phyloP scores from a whole-genome alignment of 768 basidiomycete genomes.

The Termitomyces sp. region DNA sequence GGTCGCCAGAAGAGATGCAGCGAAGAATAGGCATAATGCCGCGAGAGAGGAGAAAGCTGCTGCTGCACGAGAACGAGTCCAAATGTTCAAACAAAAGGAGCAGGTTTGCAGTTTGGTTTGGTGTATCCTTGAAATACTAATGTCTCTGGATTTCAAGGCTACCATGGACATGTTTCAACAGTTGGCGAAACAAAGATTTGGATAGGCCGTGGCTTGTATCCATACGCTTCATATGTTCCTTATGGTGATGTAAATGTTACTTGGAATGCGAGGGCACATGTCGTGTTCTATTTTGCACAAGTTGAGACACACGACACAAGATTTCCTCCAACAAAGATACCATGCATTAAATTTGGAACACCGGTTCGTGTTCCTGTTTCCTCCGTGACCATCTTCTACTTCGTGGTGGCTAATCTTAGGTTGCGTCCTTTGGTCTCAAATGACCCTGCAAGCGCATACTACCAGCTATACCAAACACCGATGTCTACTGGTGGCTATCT shows the following conservation, averaged over 20 bases:
- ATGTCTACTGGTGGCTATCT: neutral
- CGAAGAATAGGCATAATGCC: constrained; percentile 50
- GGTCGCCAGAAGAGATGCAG: constrained; percentile 69
- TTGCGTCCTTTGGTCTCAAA: constrained; percentile 32
- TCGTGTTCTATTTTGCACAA: neutral
- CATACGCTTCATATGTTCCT: neutral
- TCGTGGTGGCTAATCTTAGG: constrained; percentile 30
- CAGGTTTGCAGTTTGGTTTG: constrained; percentile 30
- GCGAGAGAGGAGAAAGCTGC: constrained; percentile 44
- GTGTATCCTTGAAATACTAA: neutral
- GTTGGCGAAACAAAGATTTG: constrained; percentile 37
- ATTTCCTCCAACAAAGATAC: neutral
- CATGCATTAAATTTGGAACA: neutral
- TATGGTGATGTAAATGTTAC: neutral
- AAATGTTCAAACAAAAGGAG: constrained; percentile 71
- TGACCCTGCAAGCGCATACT: constrained; percentile 14
- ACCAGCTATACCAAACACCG: neutral
- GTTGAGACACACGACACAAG: neutral
- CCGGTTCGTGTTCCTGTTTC: neutral
- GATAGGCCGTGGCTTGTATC: neutral
- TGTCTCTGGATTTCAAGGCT: constrained; percentile 29
- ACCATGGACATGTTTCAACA: constrained; percentile 98
- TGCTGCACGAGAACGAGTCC: constrained; percentile 55
- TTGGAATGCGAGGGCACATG: neutral
- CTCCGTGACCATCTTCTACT: constrained; percentile 15